Percentiles rank a stretch among this genome's conserved stretches.
Conservation (phyloP, 2,329 filamentous ascomycete genomes). For the Sclerotinia minor region DNA sequence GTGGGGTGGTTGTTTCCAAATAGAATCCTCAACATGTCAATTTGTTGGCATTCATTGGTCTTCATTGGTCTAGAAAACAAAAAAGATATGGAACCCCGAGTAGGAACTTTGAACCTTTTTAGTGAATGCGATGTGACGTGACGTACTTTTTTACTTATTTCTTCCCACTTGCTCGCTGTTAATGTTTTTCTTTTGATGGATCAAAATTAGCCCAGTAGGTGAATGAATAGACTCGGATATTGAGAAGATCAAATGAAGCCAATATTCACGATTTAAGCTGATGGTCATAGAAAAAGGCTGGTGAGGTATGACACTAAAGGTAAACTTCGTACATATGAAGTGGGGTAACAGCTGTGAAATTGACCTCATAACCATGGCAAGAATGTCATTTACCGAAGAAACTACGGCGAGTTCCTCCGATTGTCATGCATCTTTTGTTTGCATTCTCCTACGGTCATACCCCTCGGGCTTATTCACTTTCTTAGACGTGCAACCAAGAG, state of each 20-base stretch:
- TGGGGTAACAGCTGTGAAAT: slow-evolving; percentile 22
- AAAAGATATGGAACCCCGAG: slow-evolving; percentile 18
- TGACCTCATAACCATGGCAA: slow-evolving; percentile 18
- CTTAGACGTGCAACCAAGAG: slow-evolving; percentile 9
- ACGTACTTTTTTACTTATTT: slow-evolving; percentile 1
- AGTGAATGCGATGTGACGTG: neutral
- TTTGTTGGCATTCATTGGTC: slow-evolving; percentile 19
- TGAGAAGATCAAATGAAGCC: neutral
- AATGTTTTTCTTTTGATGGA: neutral
- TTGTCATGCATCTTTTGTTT: slow-evolving; percentile 9
- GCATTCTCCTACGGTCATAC: neutral
- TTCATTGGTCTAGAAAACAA: slow-evolving; percentile 5
- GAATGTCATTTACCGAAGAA: slow-evolving; percentile 20
- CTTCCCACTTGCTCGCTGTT: neutral
- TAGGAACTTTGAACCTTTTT: neutral
- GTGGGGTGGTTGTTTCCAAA: slow-evolving; percentile 29
- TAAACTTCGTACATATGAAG: neutral
- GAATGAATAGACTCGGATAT: neutral
- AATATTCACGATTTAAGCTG: neutral
- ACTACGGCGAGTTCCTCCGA: slow-evolving; percentile 24
- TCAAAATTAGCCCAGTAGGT: neutral
- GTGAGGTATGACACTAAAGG: neutral
- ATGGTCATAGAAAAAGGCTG: neutral
- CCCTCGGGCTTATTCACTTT: slow-evolving; percentile 11
- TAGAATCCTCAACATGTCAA: slow-evolving; percentile 17